Percentiles rank a stretch among this genome's conserved stretches.
Evolutionary conservation across 495 filamentous ascomycete genomes (phyloP).

Genomic region (Trichoderma erinaceum): DNA sequence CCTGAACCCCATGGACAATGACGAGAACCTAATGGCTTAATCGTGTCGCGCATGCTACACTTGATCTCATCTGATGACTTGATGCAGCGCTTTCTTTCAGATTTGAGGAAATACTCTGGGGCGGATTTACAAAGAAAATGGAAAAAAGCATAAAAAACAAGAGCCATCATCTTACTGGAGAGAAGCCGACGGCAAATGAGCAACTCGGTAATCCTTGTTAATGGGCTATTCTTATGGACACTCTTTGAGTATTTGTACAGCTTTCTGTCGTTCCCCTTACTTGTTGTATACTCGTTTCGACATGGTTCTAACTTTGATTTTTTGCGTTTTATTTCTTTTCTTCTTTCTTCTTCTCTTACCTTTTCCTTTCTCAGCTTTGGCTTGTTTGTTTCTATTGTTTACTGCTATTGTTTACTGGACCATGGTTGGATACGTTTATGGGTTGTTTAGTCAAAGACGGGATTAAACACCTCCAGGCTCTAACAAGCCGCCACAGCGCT

Average conservation of each 20-base stretch:
- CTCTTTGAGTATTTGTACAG: too few species aligned
- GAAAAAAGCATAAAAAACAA: background rate
- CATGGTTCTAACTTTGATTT: background rate
- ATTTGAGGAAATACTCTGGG: background rate
- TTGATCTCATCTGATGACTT: too few species aligned
- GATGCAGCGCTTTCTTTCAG: background rate
- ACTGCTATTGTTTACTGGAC: background rate
- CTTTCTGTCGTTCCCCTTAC: too few species aligned
- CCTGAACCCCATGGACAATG: background rate
- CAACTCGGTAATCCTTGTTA: too few species aligned
- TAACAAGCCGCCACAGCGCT: too few species aligned
- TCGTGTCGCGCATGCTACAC: too few species aligned
- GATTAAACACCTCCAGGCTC: too few species aligned
- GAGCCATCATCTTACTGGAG: background rate
- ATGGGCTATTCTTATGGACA: background rate
- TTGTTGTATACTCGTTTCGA: background rate
- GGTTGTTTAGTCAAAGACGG: background rate
- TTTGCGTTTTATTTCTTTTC: background rate
- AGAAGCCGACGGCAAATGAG: background rate
- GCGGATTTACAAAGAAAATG: background rate
- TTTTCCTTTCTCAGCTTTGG: background rate
- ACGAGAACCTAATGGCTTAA: too few species aligned
- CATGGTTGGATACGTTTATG: background rate
- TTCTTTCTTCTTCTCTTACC: background rate
- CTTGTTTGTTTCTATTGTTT: background rate